Conservation (phyloP, 129 eudicot species). For the Centrapalus pauciflorus region DNA sequence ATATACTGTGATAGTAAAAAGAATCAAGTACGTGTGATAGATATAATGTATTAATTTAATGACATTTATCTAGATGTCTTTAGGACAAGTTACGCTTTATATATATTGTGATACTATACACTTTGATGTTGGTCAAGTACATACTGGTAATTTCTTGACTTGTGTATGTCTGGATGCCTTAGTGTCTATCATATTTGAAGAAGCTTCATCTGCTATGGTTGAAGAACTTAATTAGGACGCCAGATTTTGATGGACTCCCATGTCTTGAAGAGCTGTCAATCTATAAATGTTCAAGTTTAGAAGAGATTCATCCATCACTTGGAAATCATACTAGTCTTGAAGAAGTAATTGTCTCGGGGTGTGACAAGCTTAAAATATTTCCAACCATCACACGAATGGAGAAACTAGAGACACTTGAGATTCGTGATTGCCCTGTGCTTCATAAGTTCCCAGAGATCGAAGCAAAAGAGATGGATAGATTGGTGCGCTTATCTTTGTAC, state of each 20-base stretch:
- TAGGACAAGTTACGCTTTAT: background rate
- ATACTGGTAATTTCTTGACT: background rate
- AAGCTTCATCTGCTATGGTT: background rate
- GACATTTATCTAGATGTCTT: too few relatives aligned
- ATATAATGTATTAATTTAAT: too few relatives aligned
- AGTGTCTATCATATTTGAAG: background rate
- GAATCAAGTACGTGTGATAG: too few relatives aligned
- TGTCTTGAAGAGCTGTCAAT: background rate
- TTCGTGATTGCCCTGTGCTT: fast-evolving
- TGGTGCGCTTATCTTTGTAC: background rate
- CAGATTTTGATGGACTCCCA: conserved; percentile 5
- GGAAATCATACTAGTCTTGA: background rate
- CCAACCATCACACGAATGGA: background rate
- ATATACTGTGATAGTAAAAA: too few relatives aligned
- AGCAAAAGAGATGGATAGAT: background rate
- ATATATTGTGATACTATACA: too few relatives aligned
- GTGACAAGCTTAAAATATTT: background rate
- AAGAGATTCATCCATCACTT: conserved; percentile 14
- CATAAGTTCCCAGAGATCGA: background rate
- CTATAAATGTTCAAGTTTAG: background rate
- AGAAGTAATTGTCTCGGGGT: background rate
- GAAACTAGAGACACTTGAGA: background rate
- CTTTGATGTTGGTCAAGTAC: background rate
- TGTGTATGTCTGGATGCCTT: background rate
- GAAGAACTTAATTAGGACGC: background rate